Percentiles rank a stretch among this genome's conserved stretches.
phyloP scores from a whole-genome alignment of 352 stramenopile species.

The Globisporangium solare region DNA sequence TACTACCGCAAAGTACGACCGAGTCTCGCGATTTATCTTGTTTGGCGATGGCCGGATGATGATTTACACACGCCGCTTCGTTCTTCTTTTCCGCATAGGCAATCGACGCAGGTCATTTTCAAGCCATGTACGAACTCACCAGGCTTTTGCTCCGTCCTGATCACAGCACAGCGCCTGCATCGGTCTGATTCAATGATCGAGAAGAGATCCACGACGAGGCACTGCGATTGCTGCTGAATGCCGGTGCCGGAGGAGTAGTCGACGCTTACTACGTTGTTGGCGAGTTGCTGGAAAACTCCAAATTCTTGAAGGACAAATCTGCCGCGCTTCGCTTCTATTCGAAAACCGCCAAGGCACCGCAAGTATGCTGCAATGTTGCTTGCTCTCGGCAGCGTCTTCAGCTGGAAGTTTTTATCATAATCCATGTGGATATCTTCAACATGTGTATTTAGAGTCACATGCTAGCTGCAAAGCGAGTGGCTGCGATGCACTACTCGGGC shows the following conservation, averaged over 20 bases:
- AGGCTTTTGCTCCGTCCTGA: constrained; percentile 29
- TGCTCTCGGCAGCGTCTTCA: not conserved
- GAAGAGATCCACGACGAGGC: constrained; percentile 63
- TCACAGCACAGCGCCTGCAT: constrained; percentile 7
- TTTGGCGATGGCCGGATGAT: not conserved
- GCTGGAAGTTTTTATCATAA: no score
- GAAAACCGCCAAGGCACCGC: constrained; percentile 38
- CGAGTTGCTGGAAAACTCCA: constrained; percentile 51
- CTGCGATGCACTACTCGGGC: constrained; percentile 59
- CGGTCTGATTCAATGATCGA: constrained; percentile 34
- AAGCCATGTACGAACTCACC: constrained; percentile 55
- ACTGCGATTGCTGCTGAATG: constrained; percentile 49
- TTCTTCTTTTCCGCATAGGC: constrained; percentile 18
- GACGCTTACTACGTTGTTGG: constrained; percentile 41
- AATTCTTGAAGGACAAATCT: constrained; percentile 37
- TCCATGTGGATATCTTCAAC: not conserved
- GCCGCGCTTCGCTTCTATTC: constrained; percentile 56
- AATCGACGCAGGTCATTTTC: constrained; percentile 27
- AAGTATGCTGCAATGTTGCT: constrained; percentile 7
- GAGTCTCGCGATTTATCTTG: not conserved
- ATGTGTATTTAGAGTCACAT: constrained; percentile 24
- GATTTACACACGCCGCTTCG: not conserved
- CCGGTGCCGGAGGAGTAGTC: constrained; percentile 28
- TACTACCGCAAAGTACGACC: constrained; percentile 38
- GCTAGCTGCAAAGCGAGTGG: constrained; percentile 46